Conservation (phyloP, 1,284 basidiomycete genomes). For the Ceratobasidium sp. region DNA sequence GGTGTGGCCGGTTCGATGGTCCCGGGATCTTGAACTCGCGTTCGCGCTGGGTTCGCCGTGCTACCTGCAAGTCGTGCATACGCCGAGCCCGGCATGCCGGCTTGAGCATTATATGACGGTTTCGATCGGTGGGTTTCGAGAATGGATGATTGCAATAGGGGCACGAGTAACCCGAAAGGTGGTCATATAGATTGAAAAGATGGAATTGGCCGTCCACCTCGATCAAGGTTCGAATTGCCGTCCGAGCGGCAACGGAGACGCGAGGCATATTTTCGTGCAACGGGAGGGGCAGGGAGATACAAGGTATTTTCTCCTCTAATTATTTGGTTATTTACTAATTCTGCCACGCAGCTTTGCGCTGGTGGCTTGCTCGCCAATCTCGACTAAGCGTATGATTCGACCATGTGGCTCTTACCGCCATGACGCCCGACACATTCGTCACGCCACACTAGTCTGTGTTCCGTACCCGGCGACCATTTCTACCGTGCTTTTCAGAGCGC, state of each 20-base stretch:
- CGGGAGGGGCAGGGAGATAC: not conserved
- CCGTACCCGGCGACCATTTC: too few species aligned
- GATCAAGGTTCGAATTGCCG: not conserved
- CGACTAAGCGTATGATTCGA: too few species aligned
- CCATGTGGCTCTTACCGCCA: too few species aligned
- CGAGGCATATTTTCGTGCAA: not conserved
- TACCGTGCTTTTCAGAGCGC: too few species aligned
- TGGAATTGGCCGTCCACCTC: not conserved
- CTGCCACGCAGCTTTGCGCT: too few species aligned
- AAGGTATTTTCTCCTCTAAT: not conserved
- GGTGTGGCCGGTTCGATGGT: not conserved
- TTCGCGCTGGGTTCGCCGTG: not conserved
- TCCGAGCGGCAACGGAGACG: not conserved
- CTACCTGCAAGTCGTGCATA: not conserved
- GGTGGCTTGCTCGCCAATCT: too few species aligned
- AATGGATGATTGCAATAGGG: slow-evolving; percentile 2
- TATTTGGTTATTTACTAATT: too few species aligned
- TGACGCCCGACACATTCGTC: too few species aligned
- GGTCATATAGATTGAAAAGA: not conserved
- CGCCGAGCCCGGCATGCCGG: not conserved
- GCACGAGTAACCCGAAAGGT: not conserved
- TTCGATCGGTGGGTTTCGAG: not conserved
- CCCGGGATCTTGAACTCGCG: slow-evolving; percentile 6
- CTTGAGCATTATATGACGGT: slow-evolving; percentile 22
- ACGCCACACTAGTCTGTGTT: too few species aligned